Evolutionary conservation across 805 yeast genomes (phyloP).

Genomic region (Metschnikowia lochheadii): DNA sequence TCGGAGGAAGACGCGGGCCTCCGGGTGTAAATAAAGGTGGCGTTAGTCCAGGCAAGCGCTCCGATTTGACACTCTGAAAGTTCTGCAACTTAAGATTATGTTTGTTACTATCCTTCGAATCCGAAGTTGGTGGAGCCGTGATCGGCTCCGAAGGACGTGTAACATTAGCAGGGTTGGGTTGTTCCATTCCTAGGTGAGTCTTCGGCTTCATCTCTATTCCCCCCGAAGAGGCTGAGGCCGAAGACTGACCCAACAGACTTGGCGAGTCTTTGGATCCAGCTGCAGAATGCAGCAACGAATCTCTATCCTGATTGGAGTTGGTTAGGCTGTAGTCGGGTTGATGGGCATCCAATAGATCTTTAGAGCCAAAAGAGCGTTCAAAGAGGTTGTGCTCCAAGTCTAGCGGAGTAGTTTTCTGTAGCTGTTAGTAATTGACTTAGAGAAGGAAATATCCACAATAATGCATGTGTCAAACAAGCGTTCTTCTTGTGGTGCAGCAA

Average conservation of each 20-base stretch:
- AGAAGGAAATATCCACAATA: no score
- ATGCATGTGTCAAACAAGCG: neutral
- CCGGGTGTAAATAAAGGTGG: conserved; percentile 57
- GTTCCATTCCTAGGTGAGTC: conserved; percentile 1
- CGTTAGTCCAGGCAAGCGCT: conserved; percentile 35
- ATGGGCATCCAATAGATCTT: conserved; percentile 26
- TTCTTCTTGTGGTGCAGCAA: neutral
- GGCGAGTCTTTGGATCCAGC: conserved; percentile 5
- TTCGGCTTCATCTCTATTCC: conserved; percentile 10
- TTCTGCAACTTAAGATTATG: conserved; percentile 34
- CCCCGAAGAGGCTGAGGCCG: conserved; percentile 8
- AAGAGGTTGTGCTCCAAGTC: conserved; percentile 93
- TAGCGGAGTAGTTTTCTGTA: conserved; percentile 45
- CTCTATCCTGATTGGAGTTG: neutral
- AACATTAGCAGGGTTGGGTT: neutral
- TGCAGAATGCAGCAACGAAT: conserved; percentile 4
- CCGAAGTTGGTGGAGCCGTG: neutral
- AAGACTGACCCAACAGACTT: conserved; percentile 5
- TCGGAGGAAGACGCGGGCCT: conserved; percentile 54
- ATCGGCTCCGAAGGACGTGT: neutral
- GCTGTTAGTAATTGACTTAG: neutral
- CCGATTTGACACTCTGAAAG: conserved; percentile 23
- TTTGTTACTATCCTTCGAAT: conserved; percentile 23
- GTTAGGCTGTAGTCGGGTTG: neutral
- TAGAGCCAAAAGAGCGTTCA: conserved; percentile 87